phyloP scores from a whole-genome alignment of 305 asterid genomes.

The Fraxinus dipetala region DNA sequence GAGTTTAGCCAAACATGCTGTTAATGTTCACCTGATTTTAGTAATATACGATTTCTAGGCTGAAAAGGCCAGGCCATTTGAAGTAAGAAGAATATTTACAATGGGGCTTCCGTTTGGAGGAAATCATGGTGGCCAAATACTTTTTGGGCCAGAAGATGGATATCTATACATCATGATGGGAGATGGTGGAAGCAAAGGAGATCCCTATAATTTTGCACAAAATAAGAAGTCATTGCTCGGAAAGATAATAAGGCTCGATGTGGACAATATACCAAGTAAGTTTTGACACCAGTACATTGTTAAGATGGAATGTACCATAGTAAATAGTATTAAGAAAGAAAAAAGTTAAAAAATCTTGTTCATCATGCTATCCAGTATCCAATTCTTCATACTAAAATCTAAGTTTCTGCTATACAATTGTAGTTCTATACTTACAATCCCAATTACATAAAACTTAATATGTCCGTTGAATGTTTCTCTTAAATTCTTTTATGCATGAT shows the following conservation, averaged over 20 bases:
- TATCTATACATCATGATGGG: constrained; percentile 81
- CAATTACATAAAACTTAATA: neutral
- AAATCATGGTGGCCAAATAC: constrained; percentile 90
- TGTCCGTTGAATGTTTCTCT: neutral
- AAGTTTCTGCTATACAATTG: neutral
- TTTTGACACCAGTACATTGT: neutral
- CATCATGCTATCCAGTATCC: neutral
- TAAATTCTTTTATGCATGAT: neutral
- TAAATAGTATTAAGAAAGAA: neutral
- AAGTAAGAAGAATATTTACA: constrained; percentile 76
- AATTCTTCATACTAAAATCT: neutral
- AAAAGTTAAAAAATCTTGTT: neutral
- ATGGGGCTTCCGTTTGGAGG: constrained; percentile 75
- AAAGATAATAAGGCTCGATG: constrained; percentile 77
- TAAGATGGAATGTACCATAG: neutral
- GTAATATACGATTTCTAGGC: constrained; percentile 42
- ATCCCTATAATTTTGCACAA: constrained; percentile 77
- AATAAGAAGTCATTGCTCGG: constrained; percentile 88
- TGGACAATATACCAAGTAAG: constrained; percentile 74
- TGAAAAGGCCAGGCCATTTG: constrained; percentile 49
- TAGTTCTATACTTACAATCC: neutral
- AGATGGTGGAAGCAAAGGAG: constrained; percentile 85
- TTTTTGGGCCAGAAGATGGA: constrained; percentile 81
- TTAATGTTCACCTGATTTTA: neutral
- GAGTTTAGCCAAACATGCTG: neutral